Evolutionary conservation across 179 eudicot species (phyloP), one percentile per base, ranked within the genome.

Genomic region (Spergularia azorica): DNA sequence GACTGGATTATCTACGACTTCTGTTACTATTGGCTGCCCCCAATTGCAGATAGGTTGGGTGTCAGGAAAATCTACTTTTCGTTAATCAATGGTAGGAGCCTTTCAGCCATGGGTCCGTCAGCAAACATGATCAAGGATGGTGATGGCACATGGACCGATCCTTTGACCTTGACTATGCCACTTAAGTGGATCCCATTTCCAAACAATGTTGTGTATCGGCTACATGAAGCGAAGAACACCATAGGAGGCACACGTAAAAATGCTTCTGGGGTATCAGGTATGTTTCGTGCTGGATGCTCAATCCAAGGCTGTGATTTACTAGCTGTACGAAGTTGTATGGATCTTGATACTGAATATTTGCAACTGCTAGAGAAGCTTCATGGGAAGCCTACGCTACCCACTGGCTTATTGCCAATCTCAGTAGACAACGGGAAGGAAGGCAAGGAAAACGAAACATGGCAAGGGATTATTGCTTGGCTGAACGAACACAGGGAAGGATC

Each of bases 1-100:
- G 79, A 86, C 26, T 84, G 89, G 89, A 67, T 86, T 26, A 71
- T 86, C 68, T 76, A 77, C 55, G 87, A 86, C 73, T 82, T 72
- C 70, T 71, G 73, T 11, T 51, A 69, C 14, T 50, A 66, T 72
- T 86, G 87, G 87, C 48, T 84, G 1, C 84, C 82, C 21, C 66
- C 82, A 0, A 64, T 82, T 17, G 80, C 86, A 3, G 79, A 72
- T 5, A 62, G 43, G 13, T 50, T 83, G 0, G 72, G 77, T 14
- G 54, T 84, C 14, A 72, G 76, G 9, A 65, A 66, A 54, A 83
- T 61, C 11, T 77, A 67, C 39, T 84, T 82, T 51, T 64, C 74
- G 2, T 61, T 75, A 15, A 46, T 79, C 72, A 84, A 62, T 62
- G 82, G 79, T 12, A 50, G 85, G 73, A 55, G 63, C 62, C 64